These are phyloP conservation scores for Stachybotrys elegans DNA, from an alignment of 2,329 filamentous ascomycete genomes.

Conservation along the genomic window DNA sequence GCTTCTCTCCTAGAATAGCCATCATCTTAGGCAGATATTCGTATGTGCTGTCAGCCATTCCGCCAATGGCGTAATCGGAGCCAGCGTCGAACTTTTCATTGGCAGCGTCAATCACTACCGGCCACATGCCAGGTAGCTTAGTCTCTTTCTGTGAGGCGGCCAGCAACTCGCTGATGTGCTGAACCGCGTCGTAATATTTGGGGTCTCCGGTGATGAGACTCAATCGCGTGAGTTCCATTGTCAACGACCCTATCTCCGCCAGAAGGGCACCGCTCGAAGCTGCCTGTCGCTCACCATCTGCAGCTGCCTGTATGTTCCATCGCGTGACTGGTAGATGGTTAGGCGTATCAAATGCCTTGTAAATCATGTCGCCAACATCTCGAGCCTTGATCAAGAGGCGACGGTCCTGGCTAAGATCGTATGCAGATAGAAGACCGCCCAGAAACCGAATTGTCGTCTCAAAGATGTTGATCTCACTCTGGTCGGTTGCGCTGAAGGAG, in stretches of 20 bases:
- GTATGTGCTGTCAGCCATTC: background rate
- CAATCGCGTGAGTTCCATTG: slow-evolving; percentile 67
- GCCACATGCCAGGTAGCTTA: slow-evolving; percentile 69
- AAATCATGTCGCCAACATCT: slow-evolving; percentile 48
- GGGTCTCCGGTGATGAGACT: slow-evolving; percentile 63
- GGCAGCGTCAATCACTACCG: slow-evolving; percentile 19
- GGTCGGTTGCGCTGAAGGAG: slow-evolving; percentile 42
- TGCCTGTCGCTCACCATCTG: slow-evolving; percentile 15
- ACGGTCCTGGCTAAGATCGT: slow-evolving; percentile 40
- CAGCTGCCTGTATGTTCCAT: slow-evolving; percentile 19
- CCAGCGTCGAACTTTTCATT: background rate
- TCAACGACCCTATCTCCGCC: slow-evolving; percentile 61
- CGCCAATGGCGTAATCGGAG: background rate
- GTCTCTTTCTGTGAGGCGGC: slow-evolving; percentile 63
- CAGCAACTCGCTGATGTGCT: slow-evolving; percentile 62
- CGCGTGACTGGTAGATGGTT: slow-evolving; percentile 40
- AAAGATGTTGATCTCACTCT: slow-evolving; percentile 41
- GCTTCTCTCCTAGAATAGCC: background rate
- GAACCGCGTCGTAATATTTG: slow-evolving; percentile 71
- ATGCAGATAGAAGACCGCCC: slow-evolving; percentile 45
- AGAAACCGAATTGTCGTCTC: slow-evolving; percentile 52
- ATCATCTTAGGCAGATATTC: background rate
- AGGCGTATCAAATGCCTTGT: slow-evolving; percentile 46
- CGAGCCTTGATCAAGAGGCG: slow-evolving; percentile 41
- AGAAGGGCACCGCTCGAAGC: slow-evolving; percentile 33